Evolutionary conservation across 192 early-diverging fungal genomes (phyloP).

Genomic region (Podila minutissima): DNA sequence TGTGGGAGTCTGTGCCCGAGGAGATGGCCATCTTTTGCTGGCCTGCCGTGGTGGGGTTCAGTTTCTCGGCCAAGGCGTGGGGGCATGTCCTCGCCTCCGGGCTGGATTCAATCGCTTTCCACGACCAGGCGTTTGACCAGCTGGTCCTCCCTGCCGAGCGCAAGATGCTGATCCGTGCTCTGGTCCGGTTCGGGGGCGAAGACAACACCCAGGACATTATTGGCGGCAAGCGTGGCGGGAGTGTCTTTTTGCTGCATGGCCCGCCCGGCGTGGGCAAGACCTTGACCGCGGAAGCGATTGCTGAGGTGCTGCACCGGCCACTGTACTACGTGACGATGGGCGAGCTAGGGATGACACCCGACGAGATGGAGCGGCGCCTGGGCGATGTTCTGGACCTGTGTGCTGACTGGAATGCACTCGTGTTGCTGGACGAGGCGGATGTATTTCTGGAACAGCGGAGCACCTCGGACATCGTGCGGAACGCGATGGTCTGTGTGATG

Average conservation of each 20-base stretch:
- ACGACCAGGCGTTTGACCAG: constrained; percentile 63
- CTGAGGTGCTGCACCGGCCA: constrained; percentile 62
- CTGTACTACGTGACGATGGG: constrained; percentile 71
- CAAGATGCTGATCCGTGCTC: constrained; percentile 60
- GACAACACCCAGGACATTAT: constrained; percentile 60
- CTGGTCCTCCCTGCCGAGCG: constrained; percentile 56
- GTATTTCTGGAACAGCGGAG: constrained; percentile 66
- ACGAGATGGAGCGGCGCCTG: constrained; percentile 62
- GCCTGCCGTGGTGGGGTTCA: constrained; percentile 67
- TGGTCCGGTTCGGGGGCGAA: constrained; percentile 59
- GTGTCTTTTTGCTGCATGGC: constrained; percentile 66
- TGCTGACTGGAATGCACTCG: constrained; percentile 62
- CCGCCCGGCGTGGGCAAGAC: constrained; percentile 68
- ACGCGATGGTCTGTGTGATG: constrained; percentile 68
- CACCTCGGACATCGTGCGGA: constrained; percentile 59
- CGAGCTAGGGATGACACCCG: constrained; percentile 64
- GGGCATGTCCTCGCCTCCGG: constrained; percentile 60
- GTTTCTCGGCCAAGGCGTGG: constrained; percentile 64
- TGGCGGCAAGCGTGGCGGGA: constrained; percentile 62
- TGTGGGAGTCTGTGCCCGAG: background rate
- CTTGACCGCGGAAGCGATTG: constrained; percentile 69
- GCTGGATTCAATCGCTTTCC: constrained; percentile 53
- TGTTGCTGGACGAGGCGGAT: constrained; percentile 69
- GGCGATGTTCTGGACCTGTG: constrained; percentile 62
- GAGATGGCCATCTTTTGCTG: constrained; percentile 8